Conservation (phyloP, 495 filamentous ascomycete species). For the Immersiella caudata region DNA sequence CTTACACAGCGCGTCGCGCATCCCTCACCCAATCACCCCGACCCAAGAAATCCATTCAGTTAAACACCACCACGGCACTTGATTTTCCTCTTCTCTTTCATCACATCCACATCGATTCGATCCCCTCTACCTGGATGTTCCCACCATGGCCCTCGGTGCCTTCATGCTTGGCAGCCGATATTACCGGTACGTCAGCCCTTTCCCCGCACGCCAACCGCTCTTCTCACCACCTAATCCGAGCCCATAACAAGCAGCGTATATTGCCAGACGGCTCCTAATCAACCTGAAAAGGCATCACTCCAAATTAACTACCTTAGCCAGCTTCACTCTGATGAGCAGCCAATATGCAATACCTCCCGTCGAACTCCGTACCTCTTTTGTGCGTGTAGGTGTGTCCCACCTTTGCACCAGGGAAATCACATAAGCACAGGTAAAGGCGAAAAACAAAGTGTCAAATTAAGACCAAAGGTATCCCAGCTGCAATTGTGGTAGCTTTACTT, state of each 20-base stretch:
- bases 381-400: background rate
- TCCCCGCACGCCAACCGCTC: background rate
- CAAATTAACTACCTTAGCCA: background rate
- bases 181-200: background rate
- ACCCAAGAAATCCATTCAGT: too few relatives aligned
- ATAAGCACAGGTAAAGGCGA: background rate
- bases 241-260: background rate
- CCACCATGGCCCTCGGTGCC: too few relatives aligned
- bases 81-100: too few relatives aligned
- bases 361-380: background rate
- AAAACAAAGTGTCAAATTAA: background rate
- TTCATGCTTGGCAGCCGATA: background rate
- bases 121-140: too few relatives aligned
- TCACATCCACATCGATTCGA: too few relatives aligned
- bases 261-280: background rate
- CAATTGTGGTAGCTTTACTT: background rate
- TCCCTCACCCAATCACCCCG: too few relatives aligned
- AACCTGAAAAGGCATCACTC: background rate
- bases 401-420: background rate
- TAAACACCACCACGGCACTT: too few relatives aligned
- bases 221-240: background rate
- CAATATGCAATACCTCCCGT: background rate
- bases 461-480: background rate
- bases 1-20: too few relatives aligned
- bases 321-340: background rate